Evolutionary conservation across 1,284 basidiomycete species (phyloP).

Genomic region (Cryptococcus jaspeensis): DNA sequence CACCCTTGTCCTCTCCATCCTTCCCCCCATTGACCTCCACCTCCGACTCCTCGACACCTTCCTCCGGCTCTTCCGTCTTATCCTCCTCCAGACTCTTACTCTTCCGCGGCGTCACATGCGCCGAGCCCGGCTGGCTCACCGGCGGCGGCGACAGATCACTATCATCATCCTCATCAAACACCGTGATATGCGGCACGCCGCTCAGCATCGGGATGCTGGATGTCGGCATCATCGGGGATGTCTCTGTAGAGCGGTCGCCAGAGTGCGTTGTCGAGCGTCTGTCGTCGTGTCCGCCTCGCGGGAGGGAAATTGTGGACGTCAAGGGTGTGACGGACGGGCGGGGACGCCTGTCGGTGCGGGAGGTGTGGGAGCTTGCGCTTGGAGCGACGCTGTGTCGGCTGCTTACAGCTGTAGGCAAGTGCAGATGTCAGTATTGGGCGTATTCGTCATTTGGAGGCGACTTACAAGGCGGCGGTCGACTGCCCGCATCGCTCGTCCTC

Average conservation of each 20-base stretch:
- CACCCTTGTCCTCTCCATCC: neutral
- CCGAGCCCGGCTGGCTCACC: neutral
- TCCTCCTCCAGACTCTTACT: neutral
- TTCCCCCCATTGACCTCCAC: neutral
- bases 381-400: neutral
- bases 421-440: neutral
- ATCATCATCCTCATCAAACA: constrained; percentile 2
- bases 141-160: constrained; percentile 1
- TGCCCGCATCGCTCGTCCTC: constrained; percentile 51
- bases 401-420: neutral
- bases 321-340: constrained; percentile 9
- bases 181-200: neutral
- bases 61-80: neutral
- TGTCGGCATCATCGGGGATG: no score
- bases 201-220: neutral
- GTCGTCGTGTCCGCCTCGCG: no score
- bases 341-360: neutral
- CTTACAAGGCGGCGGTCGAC: constrained; percentile 4
- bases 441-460: neutral
- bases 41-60: neutral
- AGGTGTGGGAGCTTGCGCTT: neutral
- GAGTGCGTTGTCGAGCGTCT: no score
- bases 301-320: no score
- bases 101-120: neutral
- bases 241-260: no score